These are phyloP conservation scores for Trichoderma citrinoviride DNA, from an alignment of 2,329 filamentous ascomycete species.

Conservation along the genomic window DNA sequence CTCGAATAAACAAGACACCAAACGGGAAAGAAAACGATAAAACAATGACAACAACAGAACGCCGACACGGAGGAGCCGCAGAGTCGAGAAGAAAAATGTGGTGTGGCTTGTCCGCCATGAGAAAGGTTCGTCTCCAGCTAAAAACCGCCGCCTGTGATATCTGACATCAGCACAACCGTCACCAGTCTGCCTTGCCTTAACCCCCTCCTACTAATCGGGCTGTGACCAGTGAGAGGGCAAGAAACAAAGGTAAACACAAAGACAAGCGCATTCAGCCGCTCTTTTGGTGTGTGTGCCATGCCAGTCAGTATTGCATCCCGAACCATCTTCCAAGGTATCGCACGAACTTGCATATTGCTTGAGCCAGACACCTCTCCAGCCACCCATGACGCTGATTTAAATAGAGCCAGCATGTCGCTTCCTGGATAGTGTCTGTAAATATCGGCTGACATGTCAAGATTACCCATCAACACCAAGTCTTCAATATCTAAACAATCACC, in stretches of 20 bases:
- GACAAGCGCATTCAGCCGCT: background rate
- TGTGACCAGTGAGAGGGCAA: background rate
- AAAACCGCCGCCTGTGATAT: background rate
- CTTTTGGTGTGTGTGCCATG: background rate
- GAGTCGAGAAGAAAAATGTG: background rate
- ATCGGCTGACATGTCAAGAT: background rate
- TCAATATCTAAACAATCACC: background rate
- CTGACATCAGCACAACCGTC: conserved; percentile 9
- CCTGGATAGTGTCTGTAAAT: background rate
- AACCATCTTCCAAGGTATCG: background rate
- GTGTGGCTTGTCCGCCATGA: background rate
- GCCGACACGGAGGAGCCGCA: background rate
- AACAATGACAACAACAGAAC: background rate
- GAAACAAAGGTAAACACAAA: background rate
- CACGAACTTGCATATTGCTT: conserved; percentile 1
- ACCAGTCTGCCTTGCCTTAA: conserved; percentile 2
- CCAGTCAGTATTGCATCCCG: background rate
- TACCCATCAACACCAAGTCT: background rate
- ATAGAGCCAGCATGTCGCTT: no score
- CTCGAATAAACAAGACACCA: no score
- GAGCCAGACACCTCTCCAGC: background rate
- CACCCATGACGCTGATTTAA: background rate
- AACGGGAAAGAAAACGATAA: background rate
- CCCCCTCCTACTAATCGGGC: background rate
- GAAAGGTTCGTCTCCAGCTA: background rate